Conservation (phyloP, 768 basidiomycete genomes). For the Trametes gibbosa region DNA sequence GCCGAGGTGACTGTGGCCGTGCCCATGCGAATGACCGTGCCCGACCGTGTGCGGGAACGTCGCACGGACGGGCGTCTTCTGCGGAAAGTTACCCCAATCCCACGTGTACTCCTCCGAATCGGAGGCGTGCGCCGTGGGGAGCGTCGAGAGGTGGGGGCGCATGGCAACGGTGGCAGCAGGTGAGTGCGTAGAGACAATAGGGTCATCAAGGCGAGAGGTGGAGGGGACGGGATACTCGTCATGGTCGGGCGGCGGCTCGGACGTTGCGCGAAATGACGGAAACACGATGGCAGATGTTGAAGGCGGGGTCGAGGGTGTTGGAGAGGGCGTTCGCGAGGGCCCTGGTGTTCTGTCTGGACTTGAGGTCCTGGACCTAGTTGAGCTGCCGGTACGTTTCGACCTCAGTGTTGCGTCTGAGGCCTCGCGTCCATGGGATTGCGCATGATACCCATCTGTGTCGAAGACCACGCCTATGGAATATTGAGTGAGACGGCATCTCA, state of each 20-base stretch:
- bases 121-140: conserved; percentile 6
- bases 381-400: conserved; percentile 8
- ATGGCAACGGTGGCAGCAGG: conserved; percentile 18
- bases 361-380: conserved; percentile 1
- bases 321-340: conserved; percentile 21
- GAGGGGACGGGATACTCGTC: conserved; percentile 18
- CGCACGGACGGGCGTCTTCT: conserved; percentile 63
- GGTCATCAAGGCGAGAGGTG: conserved; percentile 1
- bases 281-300: conserved; percentile 33
- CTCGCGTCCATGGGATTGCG: conserved; percentile 28
- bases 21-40: no score
- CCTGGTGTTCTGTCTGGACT: conserved; percentile 26
- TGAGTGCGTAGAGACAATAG: conserved; percentile 9
- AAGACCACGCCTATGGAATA: conserved; percentile 66
- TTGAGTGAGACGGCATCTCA: not conserved
- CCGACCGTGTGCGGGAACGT: conserved; percentile 40
- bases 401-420: conserved; percentile 30
- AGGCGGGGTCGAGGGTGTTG: conserved; percentile 23
- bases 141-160: conserved; percentile 13
- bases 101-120: conserved; percentile 74
- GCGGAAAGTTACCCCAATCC: conserved; percentile 93
- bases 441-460: conserved; percentile 82
- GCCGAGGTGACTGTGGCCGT: conserved; percentile 21
- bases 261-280: conserved; percentile 47
- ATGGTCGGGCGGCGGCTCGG: conserved; percentile 58